Evolutionary conservation across 192 early-diverging fungal species (phyloP).

Genomic region (Helicostylum pulchrum): DNA sequence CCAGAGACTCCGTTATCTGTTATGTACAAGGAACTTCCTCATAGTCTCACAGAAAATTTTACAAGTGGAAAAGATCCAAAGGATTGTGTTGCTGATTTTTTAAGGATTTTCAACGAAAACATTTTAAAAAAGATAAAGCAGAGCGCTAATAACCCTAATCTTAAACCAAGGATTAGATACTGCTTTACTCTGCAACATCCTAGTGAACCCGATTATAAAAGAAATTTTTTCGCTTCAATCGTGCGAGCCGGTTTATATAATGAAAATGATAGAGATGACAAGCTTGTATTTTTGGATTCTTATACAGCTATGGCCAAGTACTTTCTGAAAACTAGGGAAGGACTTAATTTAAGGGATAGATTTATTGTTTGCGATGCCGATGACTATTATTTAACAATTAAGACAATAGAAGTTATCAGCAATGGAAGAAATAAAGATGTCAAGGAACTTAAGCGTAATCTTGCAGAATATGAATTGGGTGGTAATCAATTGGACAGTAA

Average conservation of each 20-base stretch:
- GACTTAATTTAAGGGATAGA: constrained; percentile 27
- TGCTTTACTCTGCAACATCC: constrained; percentile 5
- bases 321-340: background rate
- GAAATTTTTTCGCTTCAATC: background rate
- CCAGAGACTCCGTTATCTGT: background rate
- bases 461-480: constrained; percentile 43
- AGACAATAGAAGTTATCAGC: background rate
- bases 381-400: constrained; percentile 20
- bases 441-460: constrained; percentile 34
- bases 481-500: constrained; percentile 46
- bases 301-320: background rate
- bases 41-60: background rate
- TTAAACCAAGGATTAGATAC: constrained; percentile 2
- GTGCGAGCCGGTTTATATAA: background rate
- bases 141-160: background rate
- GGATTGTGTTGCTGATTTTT: background rate
- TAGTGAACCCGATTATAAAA: background rate
- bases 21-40: background rate
- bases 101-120: background rate
- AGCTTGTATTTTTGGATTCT: constrained; percentile 2
- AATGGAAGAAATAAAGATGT: constrained; percentile 34
- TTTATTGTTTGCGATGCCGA: constrained; percentile 56
- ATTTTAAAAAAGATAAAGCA: background rate
- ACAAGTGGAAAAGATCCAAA: background rate
- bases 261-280: background rate